These are phyloP conservation scores for Nosema granulosis DNA, from an alignment of 371 early-diverging fungal genomes.

Conservation along the genomic window DNA sequence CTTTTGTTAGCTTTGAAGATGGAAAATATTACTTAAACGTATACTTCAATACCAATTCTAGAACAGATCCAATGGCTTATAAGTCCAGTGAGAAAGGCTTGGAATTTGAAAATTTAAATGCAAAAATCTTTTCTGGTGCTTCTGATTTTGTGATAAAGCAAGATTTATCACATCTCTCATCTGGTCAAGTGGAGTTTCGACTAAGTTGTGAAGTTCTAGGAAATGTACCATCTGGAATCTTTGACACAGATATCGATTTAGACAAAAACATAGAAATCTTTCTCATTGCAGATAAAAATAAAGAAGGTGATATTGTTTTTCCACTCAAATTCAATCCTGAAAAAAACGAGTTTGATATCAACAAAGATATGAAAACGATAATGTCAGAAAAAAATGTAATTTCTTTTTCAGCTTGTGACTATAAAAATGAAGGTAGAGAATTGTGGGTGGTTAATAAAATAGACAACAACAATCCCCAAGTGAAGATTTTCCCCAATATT, in stretches of 20 bases:
- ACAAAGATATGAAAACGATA: constrained; percentile 3
- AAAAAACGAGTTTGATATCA: constrained; percentile 6
- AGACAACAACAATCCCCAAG: neutral
- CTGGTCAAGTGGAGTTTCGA: neutral
- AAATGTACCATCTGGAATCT: constrained; percentile 37
- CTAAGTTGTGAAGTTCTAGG: neutral
- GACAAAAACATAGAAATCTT: constrained; percentile 35
- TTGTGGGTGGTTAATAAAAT: constrained; percentile 23
- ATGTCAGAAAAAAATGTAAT: constrained; percentile 13
- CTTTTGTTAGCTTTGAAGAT: constrained; percentile 23
- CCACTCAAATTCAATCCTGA: constrained; percentile 7
- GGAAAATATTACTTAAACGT: constrained; percentile 36
- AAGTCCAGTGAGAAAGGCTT: constrained; percentile 19
- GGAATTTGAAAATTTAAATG: neutral
- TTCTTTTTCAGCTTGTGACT: constrained; percentile 36
- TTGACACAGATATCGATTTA: constrained; percentile 30
- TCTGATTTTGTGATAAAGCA: neutral
- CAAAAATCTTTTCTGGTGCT: constrained; percentile 11
- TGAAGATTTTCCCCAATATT: constrained; percentile 38
- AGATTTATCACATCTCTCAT: neutral
- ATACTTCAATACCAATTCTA: constrained; percentile 27
- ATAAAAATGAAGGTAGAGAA: constrained; percentile 39
- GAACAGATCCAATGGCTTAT: neutral
- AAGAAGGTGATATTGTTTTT: neutral
- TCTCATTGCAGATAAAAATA: constrained; percentile 14